Percentiles rank a stretch among this genome's conserved stretches.
These are phyloP conservation scores for Eragrostis tef DNA, from an alignment of 202 grass and related monocot species.

Conservation along the genomic window DNA sequence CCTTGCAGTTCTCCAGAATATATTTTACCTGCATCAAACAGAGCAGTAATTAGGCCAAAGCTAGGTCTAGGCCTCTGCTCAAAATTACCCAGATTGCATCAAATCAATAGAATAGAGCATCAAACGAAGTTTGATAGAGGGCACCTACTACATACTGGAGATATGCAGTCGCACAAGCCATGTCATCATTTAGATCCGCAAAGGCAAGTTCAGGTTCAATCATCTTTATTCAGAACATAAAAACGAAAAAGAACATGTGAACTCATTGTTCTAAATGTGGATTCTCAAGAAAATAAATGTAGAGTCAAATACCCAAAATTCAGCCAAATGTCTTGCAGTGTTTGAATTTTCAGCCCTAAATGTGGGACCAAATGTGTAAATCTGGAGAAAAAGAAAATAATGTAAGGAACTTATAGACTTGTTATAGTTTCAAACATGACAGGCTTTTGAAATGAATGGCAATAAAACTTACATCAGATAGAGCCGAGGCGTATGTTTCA, in stretches of 20 bases:
- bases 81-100: background rate
- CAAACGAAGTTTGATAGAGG: slow-evolving; percentile 46
- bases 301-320: slow-evolving; percentile 87
- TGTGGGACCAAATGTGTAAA: slow-evolving; percentile 97
- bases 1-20: slow-evolving; percentile 92
- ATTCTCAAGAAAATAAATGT: slow-evolving; percentile 32
- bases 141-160: slow-evolving; percentile 99
- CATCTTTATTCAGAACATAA: slow-evolving; percentile 68
- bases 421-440: slow-evolving; percentile 26
- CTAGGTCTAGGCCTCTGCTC: background rate
- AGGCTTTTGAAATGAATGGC: slow-evolving; percentile 44
- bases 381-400: slow-evolving; percentile 52
- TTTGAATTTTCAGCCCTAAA: slow-evolving; percentile 99
- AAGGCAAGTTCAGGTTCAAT: slow-evolving; percentile 99
- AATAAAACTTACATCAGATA: slow-evolving; percentile 79
- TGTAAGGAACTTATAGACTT: slow-evolving; percentile 18
- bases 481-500: slow-evolving; percentile 89
- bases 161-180: slow-evolving; percentile 99
- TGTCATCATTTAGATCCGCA: slow-evolving; percentile 98
- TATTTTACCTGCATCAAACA: slow-evolving; percentile 77
- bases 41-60: slow-evolving; percentile 35
- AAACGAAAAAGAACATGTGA: slow-evolving; percentile 44
- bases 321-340: slow-evolving; percentile 93
- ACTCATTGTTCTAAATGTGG: slow-evolving; percentile 39
- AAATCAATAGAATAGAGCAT: slow-evolving; percentile 33